These are phyloP conservation scores for Linnemannia zychae DNA, from an alignment of 192 early-diverging fungal species.

Conservation along the genomic window DNA sequence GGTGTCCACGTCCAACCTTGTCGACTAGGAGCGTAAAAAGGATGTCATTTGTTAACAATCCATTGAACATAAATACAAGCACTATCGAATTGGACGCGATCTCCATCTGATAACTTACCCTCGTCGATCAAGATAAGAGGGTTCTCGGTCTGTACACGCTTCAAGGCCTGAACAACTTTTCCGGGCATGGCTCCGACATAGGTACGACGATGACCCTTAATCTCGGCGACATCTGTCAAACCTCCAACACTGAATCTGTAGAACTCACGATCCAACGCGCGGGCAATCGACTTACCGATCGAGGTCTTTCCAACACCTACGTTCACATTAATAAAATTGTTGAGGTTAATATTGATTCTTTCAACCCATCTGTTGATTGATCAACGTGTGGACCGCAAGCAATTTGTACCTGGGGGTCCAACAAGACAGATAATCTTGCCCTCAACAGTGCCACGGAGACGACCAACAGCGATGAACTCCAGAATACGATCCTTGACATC, in stretches of 20 bases:
- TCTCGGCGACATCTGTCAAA: constrained; percentile 97
- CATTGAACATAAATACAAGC: neutral
- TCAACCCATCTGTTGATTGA: neutral
- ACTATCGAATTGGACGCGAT: neutral
- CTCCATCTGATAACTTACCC: constrained; percentile 35
- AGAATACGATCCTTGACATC: constrained; percentile 99
- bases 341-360: neutral
- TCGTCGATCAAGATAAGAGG: constrained; percentile 98
- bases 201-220: constrained; percentile 98
- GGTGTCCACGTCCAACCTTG: constrained; percentile 97
- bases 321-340: constrained; percentile 11
- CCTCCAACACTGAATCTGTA: constrained; percentile 98
- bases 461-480: constrained; percentile 99
- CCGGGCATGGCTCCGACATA: constrained; percentile 99
- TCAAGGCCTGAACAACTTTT: constrained; percentile 98
- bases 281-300: constrained; percentile 97
- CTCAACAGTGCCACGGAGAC: constrained; percentile 94
- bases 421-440: constrained; percentile 98
- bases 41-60: neutral
- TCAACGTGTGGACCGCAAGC: neutral
- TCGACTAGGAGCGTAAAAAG: constrained; percentile 73
- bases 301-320: constrained; percentile 96
- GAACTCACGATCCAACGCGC: constrained; percentile 94
- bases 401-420: constrained; percentile 90
- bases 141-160: constrained; percentile 99